These are phyloP conservation scores for Nitzschia putrida DNA, from an alignment of 108 stramenopile species.

Conservation along the genomic window DNA sequence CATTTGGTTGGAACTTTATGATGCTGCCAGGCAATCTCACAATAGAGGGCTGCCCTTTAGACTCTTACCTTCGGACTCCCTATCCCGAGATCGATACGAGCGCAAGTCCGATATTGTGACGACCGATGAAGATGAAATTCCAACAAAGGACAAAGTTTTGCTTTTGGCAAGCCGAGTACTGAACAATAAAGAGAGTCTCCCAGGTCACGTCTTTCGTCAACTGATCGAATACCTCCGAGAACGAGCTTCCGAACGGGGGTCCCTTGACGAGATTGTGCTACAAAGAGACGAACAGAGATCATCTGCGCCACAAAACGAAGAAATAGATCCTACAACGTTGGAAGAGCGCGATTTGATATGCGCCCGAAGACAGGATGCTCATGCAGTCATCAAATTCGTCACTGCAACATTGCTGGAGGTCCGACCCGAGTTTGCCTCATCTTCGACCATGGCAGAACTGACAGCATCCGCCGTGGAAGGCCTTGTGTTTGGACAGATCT, in stretches of 20 bases:
- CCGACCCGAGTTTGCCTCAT: constrained; percentile 67
- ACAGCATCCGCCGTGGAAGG: constrained; percentile 76
- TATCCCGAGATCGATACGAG: constrained; percentile 58
- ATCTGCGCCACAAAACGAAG: neutral
- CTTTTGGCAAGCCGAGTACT: constrained; percentile 70
- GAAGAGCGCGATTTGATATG: constrained; percentile 10
- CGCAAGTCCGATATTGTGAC: constrained; percentile 75
- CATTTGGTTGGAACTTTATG: constrained; percentile 63
- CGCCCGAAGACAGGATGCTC: constrained; percentile 69
- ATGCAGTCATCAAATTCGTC: constrained; percentile 83
- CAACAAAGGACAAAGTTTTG: constrained; percentile 76
- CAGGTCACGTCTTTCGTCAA: constrained; percentile 76
- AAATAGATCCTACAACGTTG: neutral
- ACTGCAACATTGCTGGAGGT: constrained; percentile 82
- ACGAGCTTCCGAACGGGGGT: constrained; percentile 14
- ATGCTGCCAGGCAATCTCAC: constrained; percentile 41
- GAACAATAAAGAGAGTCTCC: constrained; percentile 79
- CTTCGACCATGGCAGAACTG: constrained; percentile 67
- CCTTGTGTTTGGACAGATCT: constrained; percentile 82
- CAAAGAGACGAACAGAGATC: neutral
- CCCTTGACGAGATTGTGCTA: neutral
- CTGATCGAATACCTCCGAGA: constrained; percentile 59
- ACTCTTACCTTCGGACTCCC: constrained; percentile 27
- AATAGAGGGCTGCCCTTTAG: constrained; percentile 12
- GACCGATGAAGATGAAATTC: constrained; percentile 68